Evolutionary conservation across 345 rosid species (phyloP), one percentile per base, ranked within the genome.

Genomic region (Bruguiera parviflora): DNA sequence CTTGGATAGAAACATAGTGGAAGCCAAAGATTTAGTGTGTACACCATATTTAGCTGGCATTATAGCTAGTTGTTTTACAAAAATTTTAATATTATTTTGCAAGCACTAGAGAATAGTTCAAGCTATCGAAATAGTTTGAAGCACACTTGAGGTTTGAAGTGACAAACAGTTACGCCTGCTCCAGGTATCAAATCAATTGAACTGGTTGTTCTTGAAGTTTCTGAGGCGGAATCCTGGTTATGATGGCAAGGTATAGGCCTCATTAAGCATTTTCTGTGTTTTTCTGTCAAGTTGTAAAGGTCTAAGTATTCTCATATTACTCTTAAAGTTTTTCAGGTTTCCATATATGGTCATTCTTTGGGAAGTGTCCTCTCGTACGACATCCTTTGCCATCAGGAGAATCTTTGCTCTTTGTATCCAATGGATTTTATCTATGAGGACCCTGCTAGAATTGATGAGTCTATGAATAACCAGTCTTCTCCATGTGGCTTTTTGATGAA

Each of bases 331-430:
- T 69, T 64, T 52, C 49, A 95, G 99, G 88, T 95, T 75, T 95
- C 99, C 68, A 68, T 95, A 63, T 92, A 92, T 81, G 98, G 96
- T 61, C 99, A 95, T 80, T 95, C 99, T 72, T 81, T 92, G 88
- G 98, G 99, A 81, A 92, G 98, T 74, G 97, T 95, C 74, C 91
- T 92, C 70, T 95, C 97, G 4, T 95, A 92, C 75, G 99, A 92
- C 81, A 95, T 95, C 73, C 92, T 95, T 66, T 95, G 97, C 80
- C 97, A 95, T 83, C 99, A 95, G 74, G 93, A 92, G 60, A 87
- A 78, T 71, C 80, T 92, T 68, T 87, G 88, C 46, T 88, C 94
- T 51, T 90, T 92, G 62, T 90, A 89, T 82, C 96, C 96, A 65
- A 82, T 95, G 96, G 90, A 86, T 52, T 75, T 73, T 80, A 68